phyloP scores from a whole-genome alignment of 495 filamentous ascomycete genomes.

The Daldinia bambusicola region DNA sequence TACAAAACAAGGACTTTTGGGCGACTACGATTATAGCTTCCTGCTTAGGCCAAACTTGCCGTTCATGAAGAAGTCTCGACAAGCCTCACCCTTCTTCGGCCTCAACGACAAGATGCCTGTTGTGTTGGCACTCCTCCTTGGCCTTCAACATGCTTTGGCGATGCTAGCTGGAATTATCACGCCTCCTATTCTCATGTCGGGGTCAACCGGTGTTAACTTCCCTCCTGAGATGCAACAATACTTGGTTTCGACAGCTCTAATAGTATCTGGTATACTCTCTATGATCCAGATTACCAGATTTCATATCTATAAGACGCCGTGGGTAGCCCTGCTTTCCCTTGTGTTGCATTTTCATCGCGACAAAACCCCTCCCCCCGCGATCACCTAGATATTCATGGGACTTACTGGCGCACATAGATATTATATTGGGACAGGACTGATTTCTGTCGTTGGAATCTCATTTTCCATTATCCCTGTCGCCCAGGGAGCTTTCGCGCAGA shows the following conservation, averaged over 20 bases:
- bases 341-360: background rate
- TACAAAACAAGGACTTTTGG: slow-evolving; percentile 77
- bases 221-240: slow-evolving; percentile 68
- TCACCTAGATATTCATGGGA: background rate
- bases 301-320: slow-evolving; percentile 80
- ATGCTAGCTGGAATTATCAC: slow-evolving; percentile 72
- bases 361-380: background rate
- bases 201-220: slow-evolving; percentile 73
- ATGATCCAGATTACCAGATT: slow-evolving; percentile 87
- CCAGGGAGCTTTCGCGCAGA: slow-evolving; percentile 78
- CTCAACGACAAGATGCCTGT: slow-evolving; percentile 86
- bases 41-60: slow-evolving; percentile 82
- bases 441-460: slow-evolving; percentile 89
- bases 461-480: slow-evolving; percentile 91
- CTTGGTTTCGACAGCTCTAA: slow-evolving; percentile 88
- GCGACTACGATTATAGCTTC: slow-evolving; percentile 83
- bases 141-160: slow-evolving; percentile 61
- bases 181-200: slow-evolving; percentile 80
- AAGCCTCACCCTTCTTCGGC: slow-evolving; percentile 84
- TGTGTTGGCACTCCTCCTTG: slow-evolving; percentile 71
- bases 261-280: slow-evolving; percentile 84
- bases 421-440: slow-evolving; percentile 86
- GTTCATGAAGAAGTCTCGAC: slow-evolving; percentile 74
- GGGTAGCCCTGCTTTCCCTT: slow-evolving; percentile 29
- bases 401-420: slow-evolving; percentile 53